These are phyloP conservation scores for Phialophora macrospora DNA, from an alignment of 2,329 filamentous ascomycete genomes.

Conservation along the genomic window DNA sequence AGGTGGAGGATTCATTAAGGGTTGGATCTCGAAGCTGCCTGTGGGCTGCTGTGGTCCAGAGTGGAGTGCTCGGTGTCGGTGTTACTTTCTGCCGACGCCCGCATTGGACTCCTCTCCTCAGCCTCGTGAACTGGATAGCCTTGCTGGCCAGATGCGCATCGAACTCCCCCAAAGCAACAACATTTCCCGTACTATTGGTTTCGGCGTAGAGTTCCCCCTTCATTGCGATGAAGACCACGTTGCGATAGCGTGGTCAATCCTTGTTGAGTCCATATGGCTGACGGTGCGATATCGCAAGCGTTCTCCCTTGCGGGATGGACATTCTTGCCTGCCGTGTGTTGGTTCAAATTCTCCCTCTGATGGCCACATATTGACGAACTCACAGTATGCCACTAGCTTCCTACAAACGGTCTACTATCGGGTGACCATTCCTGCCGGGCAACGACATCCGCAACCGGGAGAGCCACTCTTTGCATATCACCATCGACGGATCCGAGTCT, in stretches of 20 bases:
- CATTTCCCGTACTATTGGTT: background rate
- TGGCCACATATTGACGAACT: background rate
- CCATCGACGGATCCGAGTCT: constrained; percentile 79
- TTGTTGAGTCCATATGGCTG: constrained; percentile 35
- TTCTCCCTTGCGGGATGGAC: constrained; percentile 66
- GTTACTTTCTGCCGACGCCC: background rate
- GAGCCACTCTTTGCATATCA: constrained; percentile 72
- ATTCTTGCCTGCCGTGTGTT: constrained; percentile 63
- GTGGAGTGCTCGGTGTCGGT: background rate
- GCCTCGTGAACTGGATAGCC: background rate
- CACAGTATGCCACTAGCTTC: constrained; percentile 75
- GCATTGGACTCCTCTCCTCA: background rate
- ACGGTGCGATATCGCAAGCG: constrained; percentile 50
- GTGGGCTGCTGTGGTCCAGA: rapidly evolving
- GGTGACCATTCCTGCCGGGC: constrained; percentile 85
- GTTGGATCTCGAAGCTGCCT: background rate
- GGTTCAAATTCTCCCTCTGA: constrained; percentile 2
- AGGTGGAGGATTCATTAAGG: background rate
- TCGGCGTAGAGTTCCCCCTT: background rate
- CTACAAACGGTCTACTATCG: constrained; percentile 83
- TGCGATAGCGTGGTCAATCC: background rate
- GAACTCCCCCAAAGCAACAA: background rate
- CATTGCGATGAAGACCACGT: background rate
- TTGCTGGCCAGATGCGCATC: background rate
- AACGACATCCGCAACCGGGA: constrained; percentile 72